Conservation (phyloP, 2,329 filamentous ascomycete species). For the Thelonectria rubi region DNA sequence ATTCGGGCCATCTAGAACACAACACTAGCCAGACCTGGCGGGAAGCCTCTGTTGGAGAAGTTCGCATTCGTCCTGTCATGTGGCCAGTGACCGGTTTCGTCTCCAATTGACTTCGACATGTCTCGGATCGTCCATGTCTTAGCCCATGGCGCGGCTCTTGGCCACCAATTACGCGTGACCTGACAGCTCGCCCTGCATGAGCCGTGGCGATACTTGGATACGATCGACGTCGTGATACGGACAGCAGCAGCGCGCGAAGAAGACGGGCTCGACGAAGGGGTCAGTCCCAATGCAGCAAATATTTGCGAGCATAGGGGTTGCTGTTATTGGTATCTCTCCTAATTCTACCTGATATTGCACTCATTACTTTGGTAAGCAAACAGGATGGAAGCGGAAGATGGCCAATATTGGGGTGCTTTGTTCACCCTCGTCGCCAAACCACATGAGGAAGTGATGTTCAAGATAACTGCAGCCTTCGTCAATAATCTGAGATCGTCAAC, state of each 20-base stretch:
- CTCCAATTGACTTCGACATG: background rate
- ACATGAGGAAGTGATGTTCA: slow-evolving; percentile 1
- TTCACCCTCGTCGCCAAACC: background rate
- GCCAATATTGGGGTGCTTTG: background rate
- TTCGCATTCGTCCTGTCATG: background rate
- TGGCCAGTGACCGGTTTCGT: background rate
- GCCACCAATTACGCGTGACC: background rate
- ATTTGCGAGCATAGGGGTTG: background rate
- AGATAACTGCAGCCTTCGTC: background rate
- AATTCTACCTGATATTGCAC: background rate
- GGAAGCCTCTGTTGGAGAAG: background rate
- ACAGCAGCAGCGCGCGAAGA: background rate
- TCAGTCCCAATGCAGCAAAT: background rate
- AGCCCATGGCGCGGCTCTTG: background rate
- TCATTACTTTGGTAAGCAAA: background rate
- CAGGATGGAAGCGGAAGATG: background rate
- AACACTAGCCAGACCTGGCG: background rate
- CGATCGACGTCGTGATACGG: background rate
- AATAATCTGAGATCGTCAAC: background rate
- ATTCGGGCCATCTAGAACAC: background rate
- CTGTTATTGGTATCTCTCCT: background rate
- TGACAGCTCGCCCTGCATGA: background rate
- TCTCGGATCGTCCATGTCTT: slow-evolving; percentile 4
- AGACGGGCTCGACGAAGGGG: background rate
- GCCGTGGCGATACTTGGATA: background rate